A percentile compares a stretch with the other conserved stretches of the same genome.
Evolutionary conservation across 176 grass and related monocot genomes (phyloP).

Genomic region (Zea luxurians): DNA sequence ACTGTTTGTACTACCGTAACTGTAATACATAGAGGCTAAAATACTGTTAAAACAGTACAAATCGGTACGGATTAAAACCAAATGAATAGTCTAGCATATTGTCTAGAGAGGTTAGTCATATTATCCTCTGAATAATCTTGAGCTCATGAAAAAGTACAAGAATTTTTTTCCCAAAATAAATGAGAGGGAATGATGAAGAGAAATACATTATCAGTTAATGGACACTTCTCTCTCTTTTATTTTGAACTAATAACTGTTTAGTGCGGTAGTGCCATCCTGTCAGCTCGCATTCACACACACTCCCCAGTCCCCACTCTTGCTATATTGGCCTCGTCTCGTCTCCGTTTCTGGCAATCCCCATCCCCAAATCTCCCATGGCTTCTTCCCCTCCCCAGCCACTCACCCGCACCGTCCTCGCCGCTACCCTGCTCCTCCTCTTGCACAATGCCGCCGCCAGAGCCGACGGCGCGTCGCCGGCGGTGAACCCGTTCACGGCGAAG

Average conservation of each 20-base stretch:
- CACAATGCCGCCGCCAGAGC: background rate
- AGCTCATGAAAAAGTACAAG: too few species aligned
- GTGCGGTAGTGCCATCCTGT: background rate
- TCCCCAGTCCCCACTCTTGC: background rate
- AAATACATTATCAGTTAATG: too few species aligned
- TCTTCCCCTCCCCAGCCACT: background rate
- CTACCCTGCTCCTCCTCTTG: background rate
- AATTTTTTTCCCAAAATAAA: too few species aligned
- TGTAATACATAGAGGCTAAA: too few species aligned
- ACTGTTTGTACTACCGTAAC: too few species aligned
- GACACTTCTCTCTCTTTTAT: too few species aligned
- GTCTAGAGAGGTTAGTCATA: too few species aligned
- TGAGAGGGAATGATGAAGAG: too few species aligned
- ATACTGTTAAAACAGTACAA: too few species aligned
- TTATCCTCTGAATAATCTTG: too few species aligned
- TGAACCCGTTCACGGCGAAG: conserved; percentile 81
- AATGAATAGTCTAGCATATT: too few species aligned
- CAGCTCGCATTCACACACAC: background rate
- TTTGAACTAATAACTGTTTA: background rate
- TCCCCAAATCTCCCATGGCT: conserved; percentile 51
- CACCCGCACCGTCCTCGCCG: background rate
- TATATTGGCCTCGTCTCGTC: background rate
- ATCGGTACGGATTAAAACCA: too few species aligned
- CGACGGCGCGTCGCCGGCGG: background rate
- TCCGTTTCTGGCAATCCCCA: conserved; percentile 32